Percentiles rank a stretch among this genome's conserved stretches.
Evolutionary conservation across 169 alveolate species (phyloP).

Genomic region (Plasmodium vinckei): DNA sequence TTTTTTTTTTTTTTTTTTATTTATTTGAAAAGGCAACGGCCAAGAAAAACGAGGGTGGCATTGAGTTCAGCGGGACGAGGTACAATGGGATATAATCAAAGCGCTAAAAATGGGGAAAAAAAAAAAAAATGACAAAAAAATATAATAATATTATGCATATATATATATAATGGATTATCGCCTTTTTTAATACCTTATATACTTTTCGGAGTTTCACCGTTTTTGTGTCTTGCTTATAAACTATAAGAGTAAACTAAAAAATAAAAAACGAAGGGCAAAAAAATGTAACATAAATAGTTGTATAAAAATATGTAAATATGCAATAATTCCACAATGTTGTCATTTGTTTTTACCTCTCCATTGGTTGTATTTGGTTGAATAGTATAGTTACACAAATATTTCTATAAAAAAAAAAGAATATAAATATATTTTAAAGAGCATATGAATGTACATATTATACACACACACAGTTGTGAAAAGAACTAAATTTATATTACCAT

Average conservation of each 20-base stretch:
- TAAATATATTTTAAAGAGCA: too few relatives aligned
- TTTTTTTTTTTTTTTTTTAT: constrained; percentile 12
- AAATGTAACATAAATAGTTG: not conserved
- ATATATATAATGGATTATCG: too few relatives aligned
- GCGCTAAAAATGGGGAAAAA: constrained; percentile 41
- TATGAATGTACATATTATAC: not conserved
- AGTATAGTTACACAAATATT: constrained; percentile 29
- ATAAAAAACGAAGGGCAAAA: not conserved
- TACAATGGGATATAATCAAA: constrained; percentile 67
- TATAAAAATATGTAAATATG: not conserved
- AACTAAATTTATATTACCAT: constrained; percentile 5
- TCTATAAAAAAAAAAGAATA: not conserved
- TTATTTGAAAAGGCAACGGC: constrained; percentile 49
- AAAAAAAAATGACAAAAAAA: constrained; percentile 11
- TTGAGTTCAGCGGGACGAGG: constrained; percentile 56
- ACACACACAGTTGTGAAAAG: not conserved
- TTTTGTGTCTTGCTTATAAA: constrained; percentile 20
- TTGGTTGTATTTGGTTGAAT: constrained; percentile 16
- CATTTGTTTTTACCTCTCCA: constrained; percentile 37
- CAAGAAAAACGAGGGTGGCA: constrained; percentile 74
- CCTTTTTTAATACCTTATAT: constrained; percentile 34
- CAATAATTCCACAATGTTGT: not conserved
- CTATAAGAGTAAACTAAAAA: constrained; percentile 33
- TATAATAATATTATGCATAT: not conserved
- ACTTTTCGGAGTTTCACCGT: constrained; percentile 37